These are phyloP conservation scores for Neoarthrinium moseri DNA, from an alignment of 2,329 filamentous ascomycete species.

Conservation along the genomic window DNA sequence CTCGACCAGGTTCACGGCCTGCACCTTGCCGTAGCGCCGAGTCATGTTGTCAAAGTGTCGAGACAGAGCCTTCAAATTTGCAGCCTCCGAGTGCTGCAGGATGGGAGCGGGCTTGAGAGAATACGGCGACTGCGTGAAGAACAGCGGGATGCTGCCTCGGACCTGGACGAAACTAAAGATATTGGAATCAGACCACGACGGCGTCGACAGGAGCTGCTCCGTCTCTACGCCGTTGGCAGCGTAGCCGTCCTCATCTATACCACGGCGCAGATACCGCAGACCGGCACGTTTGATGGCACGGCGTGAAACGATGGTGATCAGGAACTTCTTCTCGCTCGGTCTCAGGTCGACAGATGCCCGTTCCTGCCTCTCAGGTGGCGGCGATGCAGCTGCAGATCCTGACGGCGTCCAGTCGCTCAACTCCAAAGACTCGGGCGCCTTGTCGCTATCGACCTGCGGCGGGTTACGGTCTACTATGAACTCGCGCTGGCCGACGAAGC, in stretches of 20 bases:
- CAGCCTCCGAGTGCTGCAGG: constrained; percentile 75
- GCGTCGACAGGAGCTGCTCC: constrained; percentile 82
- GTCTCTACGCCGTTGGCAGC: constrained; percentile 92
- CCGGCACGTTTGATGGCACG: constrained; percentile 84
- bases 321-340: constrained; percentile 56
- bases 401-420: constrained; percentile 23
- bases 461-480: constrained; percentile 71
- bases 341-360: constrained; percentile 29
- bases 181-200: constrained; percentile 62
- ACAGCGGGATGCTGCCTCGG: constrained; percentile 88
- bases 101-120: constrained; percentile 85
- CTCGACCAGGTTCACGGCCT: constrained; percentile 83
- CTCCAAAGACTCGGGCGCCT: constrained; percentile 26
- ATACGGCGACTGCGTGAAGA: constrained; percentile 93
- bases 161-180: constrained; percentile 84
- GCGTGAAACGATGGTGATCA: constrained; percentile 90
- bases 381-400: constrained; percentile 13
- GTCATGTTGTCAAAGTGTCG: constrained; percentile 74
- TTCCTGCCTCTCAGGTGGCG: constrained; percentile 20
- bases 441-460: constrained; percentile 47
- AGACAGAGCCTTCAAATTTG: constrained; percentile 75
- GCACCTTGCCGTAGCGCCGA: constrained; percentile 71
- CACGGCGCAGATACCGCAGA: constrained; percentile 83
- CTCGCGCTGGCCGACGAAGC: constrained; percentile 83
- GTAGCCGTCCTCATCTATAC: constrained; percentile 85